phyloP scores from a whole-genome alignment of 2,329 filamentous ascomycete species.

The Claviceps sp. region DNA sequence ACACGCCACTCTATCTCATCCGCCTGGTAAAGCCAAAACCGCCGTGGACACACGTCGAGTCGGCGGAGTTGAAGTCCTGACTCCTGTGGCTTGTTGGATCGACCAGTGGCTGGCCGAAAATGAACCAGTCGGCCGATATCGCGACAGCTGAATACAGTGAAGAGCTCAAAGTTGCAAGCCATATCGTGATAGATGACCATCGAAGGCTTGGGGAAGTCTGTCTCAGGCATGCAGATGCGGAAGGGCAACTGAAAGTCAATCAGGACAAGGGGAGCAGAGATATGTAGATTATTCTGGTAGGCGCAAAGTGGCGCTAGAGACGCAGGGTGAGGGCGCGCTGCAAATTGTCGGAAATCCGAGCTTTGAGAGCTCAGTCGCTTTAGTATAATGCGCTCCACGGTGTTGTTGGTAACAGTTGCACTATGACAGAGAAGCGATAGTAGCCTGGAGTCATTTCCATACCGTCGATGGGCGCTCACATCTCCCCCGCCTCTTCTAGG shows the following conservation, averaged over 20 bases:
- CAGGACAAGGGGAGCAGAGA: background rate
- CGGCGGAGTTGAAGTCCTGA: background rate
- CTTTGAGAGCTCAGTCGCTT: background rate
- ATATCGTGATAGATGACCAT: background rate
- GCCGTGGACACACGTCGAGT: background rate
- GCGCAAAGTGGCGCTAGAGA: background rate
- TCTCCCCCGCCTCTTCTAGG: too few relatives aligned
- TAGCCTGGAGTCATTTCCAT: background rate
- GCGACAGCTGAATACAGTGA: background rate
- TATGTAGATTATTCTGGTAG: background rate
- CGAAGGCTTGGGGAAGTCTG: background rate
- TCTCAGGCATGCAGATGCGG: background rate
- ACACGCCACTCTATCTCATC: background rate
- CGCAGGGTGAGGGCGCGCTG: background rate
- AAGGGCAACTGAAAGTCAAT: background rate
- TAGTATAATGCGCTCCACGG: background rate
- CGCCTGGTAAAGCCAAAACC: background rate
- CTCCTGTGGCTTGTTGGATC: constrained; percentile 3
- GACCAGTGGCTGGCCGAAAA: constrained; percentile 7
- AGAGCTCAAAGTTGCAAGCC: background rate
- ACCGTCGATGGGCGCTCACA: background rate
- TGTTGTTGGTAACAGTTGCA: background rate
- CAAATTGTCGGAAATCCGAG: background rate
- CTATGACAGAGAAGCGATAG: background rate
- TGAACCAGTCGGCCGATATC: constrained; percentile 9